Evolutionary conservation across 352 stramenopile species (phyloP).

Genomic region (Phytophthora sansomeana): DNA sequence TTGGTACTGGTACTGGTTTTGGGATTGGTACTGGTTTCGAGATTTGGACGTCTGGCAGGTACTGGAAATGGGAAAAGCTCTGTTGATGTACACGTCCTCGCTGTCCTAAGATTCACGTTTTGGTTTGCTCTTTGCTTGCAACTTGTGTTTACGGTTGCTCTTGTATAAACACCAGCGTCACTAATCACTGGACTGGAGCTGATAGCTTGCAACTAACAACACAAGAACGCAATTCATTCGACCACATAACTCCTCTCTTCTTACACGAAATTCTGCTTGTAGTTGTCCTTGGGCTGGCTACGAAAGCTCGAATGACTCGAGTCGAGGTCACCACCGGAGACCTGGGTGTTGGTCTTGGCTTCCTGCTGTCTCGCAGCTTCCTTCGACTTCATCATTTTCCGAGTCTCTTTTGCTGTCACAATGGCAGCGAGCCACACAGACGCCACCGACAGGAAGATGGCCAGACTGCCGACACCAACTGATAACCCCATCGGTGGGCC

Average conservation of each 20-base stretch:
- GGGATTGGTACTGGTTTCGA: too few relatives aligned
- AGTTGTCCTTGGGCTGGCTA: constrained; percentile 47
- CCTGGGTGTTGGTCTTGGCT: constrained; percentile 15
- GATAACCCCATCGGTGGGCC: constrained; percentile 50
- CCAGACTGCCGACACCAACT: constrained; percentile 36
- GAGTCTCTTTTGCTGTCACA: constrained; percentile 31
- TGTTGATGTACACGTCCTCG: too few relatives aligned
- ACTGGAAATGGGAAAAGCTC: too few relatives aligned
- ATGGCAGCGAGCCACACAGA: constrained; percentile 41
- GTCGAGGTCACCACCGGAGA: constrained; percentile 15
- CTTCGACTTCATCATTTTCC: constrained; percentile 22
- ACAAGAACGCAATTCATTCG: constrained; percentile 6
- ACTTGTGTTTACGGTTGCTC: too few relatives aligned
- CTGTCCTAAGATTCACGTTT: too few relatives aligned
- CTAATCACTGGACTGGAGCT: too few relatives aligned
- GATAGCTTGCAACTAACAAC: not conserved
- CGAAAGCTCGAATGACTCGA: constrained; percentile 10
- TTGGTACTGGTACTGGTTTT: too few relatives aligned
- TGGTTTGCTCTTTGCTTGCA: too few relatives aligned
- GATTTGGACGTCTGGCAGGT: too few relatives aligned
- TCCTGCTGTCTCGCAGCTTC: constrained; percentile 27
- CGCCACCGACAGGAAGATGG: constrained; percentile 43
- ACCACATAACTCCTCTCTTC: constrained; percentile 5
- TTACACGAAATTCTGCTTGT: constrained; percentile 67
- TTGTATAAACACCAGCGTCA: too few relatives aligned